Evolutionary conservation across 163 green algal species (phyloP), one percentile per base, ranked within the genome.

Genomic region (Trebouxia gelatinosa): DNA sequence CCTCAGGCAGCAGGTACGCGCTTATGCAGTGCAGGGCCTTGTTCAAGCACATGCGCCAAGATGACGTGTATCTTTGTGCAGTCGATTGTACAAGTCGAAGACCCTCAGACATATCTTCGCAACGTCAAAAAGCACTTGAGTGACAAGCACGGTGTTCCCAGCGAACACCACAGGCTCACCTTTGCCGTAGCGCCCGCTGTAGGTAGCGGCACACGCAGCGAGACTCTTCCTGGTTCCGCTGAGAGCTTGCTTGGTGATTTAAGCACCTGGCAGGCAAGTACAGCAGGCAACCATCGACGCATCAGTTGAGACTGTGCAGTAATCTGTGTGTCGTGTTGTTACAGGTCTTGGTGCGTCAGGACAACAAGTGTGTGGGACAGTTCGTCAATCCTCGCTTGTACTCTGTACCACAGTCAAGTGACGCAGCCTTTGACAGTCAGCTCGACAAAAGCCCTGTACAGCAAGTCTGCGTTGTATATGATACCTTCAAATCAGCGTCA

Each of bases 381-480:
- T 58, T 75, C 9, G n/a, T 61, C 40, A 35, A 57, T 26, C 67
- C 67, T 2, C 67, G 67, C 6, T 39, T 75, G 39, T 75, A 75
- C 39, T 61, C 67, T 40, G 67, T 61, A 26, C 28, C 67, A 75
- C 39, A 59, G n/a, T 13, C 37, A 21, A 37, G 39, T 28, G 39
- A 61, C 28, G 38, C 67, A n/a, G 43, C 31, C 9, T 11, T 26
- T 4, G 40, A 35, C 6, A 57, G 16, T 40, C n/a, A 28, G 28
- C 17, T 40, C n/a, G 67, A 59, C 9, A 59, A n/a, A 26, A 51
- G 67, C 39, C 67, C 67, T 58, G 67, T 75, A 13, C 67, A 75
- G n/a, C 39, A 75, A 39, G 39, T 75, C n/a, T 39, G 37, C 26
- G 59, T 75, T 16, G 59, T 61, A 57, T 75, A 75, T 39, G 67